A percentile compares a stretch with the other conserved stretches of the same genome.
Conservation (phyloP, 495 filamentous ascomycete species). For the Entonaema liquescens region DNA sequence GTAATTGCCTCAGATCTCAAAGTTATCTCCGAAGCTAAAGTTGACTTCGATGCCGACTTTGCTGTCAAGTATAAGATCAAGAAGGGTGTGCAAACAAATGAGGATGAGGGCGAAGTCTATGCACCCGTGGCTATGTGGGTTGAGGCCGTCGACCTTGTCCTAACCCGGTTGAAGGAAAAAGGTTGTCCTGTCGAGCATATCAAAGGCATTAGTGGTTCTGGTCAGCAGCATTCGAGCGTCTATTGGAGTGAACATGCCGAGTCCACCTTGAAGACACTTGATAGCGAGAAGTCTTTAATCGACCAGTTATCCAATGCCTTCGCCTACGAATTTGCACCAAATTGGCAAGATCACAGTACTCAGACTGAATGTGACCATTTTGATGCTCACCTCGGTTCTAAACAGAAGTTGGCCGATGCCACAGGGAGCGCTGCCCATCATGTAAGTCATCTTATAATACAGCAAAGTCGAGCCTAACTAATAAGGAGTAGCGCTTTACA, state of each 20-base stretch:
- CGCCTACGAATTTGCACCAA: conserved; percentile 87
- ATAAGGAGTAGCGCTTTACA: conserved; percentile 81
- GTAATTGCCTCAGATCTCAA: conserved; percentile 82
- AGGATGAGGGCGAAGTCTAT: conserved; percentile 83
- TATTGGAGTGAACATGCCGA: conserved; percentile 85
- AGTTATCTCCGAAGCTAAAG: conserved; percentile 77
- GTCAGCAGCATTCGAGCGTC: conserved; percentile 96
- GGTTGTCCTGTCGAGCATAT: conserved; percentile 81
- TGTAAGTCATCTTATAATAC: conserved; percentile 58
- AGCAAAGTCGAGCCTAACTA: conserved; percentile 16
- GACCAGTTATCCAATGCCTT: conserved; percentile 78
- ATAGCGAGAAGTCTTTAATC: conserved; percentile 66
- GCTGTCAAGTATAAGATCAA: conserved; percentile 82
- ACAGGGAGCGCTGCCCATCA: conserved; percentile 96
- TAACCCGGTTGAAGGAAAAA: conserved; percentile 73
- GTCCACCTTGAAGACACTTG: conserved; percentile 65
- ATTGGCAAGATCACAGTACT: conserved; percentile 97
- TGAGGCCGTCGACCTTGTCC: conserved; percentile 86
- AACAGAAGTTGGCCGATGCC: conserved; percentile 72
- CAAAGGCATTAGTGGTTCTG: conserved; percentile 85
- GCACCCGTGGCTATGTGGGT: conserved; percentile 95
- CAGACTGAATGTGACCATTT: conserved; percentile 90
- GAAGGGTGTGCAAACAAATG: conserved; percentile 87
- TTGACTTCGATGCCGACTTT: conserved; percentile 76
- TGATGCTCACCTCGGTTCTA: conserved; percentile 72